Percentiles rank a stretch among this genome's conserved stretches.
Conservation (phyloP, 768 basidiomycete species). For the Goffeauzyma gilvescens region DNA sequence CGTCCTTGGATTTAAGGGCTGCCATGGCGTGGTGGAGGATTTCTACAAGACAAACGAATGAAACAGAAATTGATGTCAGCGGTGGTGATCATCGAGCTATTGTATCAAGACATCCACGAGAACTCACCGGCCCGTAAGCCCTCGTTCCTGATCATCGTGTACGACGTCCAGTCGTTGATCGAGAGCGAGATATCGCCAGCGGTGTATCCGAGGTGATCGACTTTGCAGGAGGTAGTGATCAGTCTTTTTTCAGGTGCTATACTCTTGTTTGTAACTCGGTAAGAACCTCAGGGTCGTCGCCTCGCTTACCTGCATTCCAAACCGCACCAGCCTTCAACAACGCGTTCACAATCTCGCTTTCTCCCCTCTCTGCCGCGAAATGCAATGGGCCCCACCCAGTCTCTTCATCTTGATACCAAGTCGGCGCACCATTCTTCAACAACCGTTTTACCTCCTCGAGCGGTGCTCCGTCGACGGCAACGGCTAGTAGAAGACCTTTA, state of each 20-base stretch:
- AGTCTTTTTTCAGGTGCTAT: background rate
- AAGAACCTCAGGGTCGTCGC: conserved; percentile 8
- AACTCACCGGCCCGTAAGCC: conserved; percentile 69
- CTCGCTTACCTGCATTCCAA: conserved; percentile 61
- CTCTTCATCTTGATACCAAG: conserved; percentile 72
- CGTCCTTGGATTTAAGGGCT: conserved; percentile 12
- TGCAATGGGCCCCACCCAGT: conserved; percentile 70
- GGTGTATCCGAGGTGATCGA: conserved; percentile 59
- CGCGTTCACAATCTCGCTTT: conserved; percentile 43
- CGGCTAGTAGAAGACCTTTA: conserved; percentile 17
- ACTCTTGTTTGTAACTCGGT: conserved; percentile 1
- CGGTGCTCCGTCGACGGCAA: conserved; percentile 10
- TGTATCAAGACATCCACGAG: conserved; percentile 2
- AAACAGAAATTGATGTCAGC: conserved; percentile 35
- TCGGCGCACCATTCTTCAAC: conserved; percentile 39
- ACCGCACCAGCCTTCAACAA: conserved; percentile 66
- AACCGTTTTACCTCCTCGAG: conserved; percentile 17
- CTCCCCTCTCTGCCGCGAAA: conserved; percentile 50
- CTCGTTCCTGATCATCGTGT: conserved; percentile 67
- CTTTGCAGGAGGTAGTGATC: conserved; percentile 32
- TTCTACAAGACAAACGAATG: too few species aligned
- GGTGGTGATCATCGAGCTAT: conserved; percentile 16
- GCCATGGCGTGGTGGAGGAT: conserved; percentile 27
- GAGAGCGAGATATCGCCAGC: conserved; percentile 82
- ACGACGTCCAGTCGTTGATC: conserved; percentile 55